Evolutionary conservation across 441 rosid genomes (phyloP), one percentile per base, ranked within the genome.

Genomic region (Hura crepitans): DNA sequence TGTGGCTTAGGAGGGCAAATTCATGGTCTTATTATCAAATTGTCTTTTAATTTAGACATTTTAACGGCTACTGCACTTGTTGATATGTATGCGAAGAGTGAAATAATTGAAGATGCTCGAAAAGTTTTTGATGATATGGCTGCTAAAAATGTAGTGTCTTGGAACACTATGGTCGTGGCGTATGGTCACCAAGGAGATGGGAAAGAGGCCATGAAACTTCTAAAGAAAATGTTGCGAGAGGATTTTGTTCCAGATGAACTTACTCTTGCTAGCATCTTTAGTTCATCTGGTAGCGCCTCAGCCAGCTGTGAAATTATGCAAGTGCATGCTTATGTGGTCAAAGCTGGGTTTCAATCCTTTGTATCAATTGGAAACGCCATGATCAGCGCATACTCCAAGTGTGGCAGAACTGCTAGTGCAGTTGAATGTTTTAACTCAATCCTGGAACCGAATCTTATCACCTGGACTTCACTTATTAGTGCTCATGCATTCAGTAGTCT

Each of bases 131-230:
- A 86, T 63, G 71, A 59, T 56, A 88, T 88, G 88, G 50, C 75
- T 51, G 70, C 51, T 60, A 87, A 83, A 73, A 87, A 83, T 78
- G 78, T 82, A 10, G 88, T 90, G 66, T 77, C 92, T 3, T 88
- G 96, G 97, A 92, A 82, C 33, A 85, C 86, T 4, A 81, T 90
- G 81, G 74, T 88, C 37, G 91, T 84, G 25, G 90, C 85, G 45
- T 85, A 83, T 71, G 89, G 88, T 69, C 77, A 70, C 66, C 69
- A 59, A 43, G 86, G 88, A 62, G 71, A 83, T 46, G 86, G 80
- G 62, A 73, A 62, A 46, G 89, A 77, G 79, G 90, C 91, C 61
- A 64, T 84, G 82, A 81, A 75, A 67, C 86, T 85, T 78, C 74
- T 88, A 27, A 20, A 30, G 10, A 71, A 71, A 68, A 87, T 89